Conservation (phyloP, 352 stramenopile genomes). For the Phytopythium vexans region DNA sequence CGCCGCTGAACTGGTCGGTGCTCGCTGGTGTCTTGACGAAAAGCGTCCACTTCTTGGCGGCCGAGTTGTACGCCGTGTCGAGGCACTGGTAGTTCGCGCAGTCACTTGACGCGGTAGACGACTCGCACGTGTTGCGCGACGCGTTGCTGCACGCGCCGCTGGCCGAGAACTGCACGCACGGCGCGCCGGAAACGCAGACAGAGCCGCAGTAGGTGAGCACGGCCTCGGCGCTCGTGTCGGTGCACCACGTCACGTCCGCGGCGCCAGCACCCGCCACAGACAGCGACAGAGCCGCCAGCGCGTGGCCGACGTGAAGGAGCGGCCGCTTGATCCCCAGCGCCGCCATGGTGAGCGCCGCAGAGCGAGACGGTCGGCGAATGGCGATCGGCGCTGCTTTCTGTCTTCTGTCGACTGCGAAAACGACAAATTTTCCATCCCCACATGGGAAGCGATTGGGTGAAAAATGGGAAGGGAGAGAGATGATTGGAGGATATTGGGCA, state of each 20-base stretch:
- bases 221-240: slow-evolving; percentile 28
- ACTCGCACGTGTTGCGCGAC: slow-evolving; percentile 48
- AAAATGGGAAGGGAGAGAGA: too few species aligned
- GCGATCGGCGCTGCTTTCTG: too few species aligned
- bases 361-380: too few species aligned
- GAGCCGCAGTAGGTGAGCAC: slow-evolving; percentile 51
- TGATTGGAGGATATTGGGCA: too few species aligned
- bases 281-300: too few species aligned
- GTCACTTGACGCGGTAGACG: slow-evolving; percentile 3
- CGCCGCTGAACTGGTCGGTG: slow-evolving; percentile 39
- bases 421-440: too few species aligned
- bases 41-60: slow-evolving; percentile 51
- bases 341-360: too few species aligned
- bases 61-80: slow-evolving; percentile 44
- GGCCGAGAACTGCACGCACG: slow-evolving; percentile 59
- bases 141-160: slow-evolving; percentile 41
- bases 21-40: slow-evolving; percentile 58
- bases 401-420: too few species aligned
- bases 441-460: too few species aligned
- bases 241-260: slow-evolving; percentile 37
- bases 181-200: slow-evolving; percentile 27
- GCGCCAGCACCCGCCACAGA: neutral
- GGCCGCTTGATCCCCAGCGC: too few species aligned
- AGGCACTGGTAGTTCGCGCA: slow-evolving; percentile 81
- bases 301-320: too few species aligned